Base-by-base conservation (phyloP, 2,329 filamentous ascomycete genomes). In the Colletotrichum cuscutae region DNA sequence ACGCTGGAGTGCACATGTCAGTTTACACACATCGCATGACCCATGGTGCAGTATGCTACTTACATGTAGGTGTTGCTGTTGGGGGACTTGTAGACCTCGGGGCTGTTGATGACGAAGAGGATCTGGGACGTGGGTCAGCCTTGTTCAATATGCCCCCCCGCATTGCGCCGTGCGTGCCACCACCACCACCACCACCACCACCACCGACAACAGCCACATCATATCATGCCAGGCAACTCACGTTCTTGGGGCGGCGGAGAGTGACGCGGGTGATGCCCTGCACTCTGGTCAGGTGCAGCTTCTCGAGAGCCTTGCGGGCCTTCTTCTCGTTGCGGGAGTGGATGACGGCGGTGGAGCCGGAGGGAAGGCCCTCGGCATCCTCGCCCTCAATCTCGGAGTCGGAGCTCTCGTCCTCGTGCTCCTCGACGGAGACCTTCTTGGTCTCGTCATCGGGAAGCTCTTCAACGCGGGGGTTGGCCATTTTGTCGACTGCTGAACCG, bases 281-380 rank as follows among this genome's bases (percentile, higher is more conserved):
- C 79, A 99, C 93, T 82, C 96, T 95, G 90, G 95, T 97, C 84
- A 99, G 89, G 84, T 97, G 95, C 83, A 98, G 92, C 92, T 99
- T 99, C 86, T 95, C 94, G 84, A 99, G 97, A 82, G 95, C 95
- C 92, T 99, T 99, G 88, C 97, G 93, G 81, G 97, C 97, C 93
- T 99, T 99, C 94, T 99, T 99, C 93, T 99, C 97, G 89, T 98
- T 98, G 86, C 97, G 95, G 83, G 95, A 98, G 91, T 98, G 96
- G 82, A 99, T 93, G 80, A 97, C 91, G 82, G 96, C 93, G 77
- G 93, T 91, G 81, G 95, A 94, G 82, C 96, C 97, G 78, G 94
- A 93, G 83, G 96, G 95, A 77, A 90, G 84, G 78, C 90, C 90
- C 78, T 88, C 91, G 13, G 70, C 70, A 75, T 90, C 92, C 84